Base-by-base conservation (phyloP, 164 flowering plant genomes). In the Tetrastigma voinierianum region DNA sequence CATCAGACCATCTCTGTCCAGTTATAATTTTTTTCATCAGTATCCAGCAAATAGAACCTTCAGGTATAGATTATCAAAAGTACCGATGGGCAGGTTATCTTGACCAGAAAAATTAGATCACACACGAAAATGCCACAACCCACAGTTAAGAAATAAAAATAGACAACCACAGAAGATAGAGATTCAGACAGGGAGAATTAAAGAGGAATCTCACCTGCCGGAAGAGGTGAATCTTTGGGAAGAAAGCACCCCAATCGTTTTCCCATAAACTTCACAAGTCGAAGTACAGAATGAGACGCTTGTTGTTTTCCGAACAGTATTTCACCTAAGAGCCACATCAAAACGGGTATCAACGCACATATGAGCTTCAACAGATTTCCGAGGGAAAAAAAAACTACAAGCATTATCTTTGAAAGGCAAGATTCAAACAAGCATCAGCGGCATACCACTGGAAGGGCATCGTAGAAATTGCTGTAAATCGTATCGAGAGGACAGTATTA, bases 211-310 rank as follows among this genome's bases (percentile, higher is more conserved):
- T 69, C 55, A 92, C 99, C 90, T 89, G 82, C 43, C 98, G 86
- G 17, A n/a, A 90, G 82, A 61, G 98, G 94, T 65, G 80, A 79
- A 72, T 90, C 99, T 68, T 87, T 86, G 3, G 99, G 99, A 74
- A 96, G 91, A 74, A 80, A 96, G 80, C 90, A 77, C 54, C 98
- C n/a, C 98, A 67, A 92, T 86, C 2, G 99, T 96, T 72, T 92
- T 96, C 58, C 98, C 98, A 76, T 96, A 96, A 19, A 93, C 87
- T 81, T 96, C 99, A 76, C 99, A 92, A 55, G 99, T 96, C 10
- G 78, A 96, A 96, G 79, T 96, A n/a, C n/a, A n/a, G 98, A 74
- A 96, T 96, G 46, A 95, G 87, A 61, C 99, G 94, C 85, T 96
- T 96, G 76, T 72, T 77, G 78, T 96, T 96, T 67, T 90, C 99